phyloP scores from a whole-genome alignment of 805 yeast genomes.

The Komagataella pastoris region DNA sequence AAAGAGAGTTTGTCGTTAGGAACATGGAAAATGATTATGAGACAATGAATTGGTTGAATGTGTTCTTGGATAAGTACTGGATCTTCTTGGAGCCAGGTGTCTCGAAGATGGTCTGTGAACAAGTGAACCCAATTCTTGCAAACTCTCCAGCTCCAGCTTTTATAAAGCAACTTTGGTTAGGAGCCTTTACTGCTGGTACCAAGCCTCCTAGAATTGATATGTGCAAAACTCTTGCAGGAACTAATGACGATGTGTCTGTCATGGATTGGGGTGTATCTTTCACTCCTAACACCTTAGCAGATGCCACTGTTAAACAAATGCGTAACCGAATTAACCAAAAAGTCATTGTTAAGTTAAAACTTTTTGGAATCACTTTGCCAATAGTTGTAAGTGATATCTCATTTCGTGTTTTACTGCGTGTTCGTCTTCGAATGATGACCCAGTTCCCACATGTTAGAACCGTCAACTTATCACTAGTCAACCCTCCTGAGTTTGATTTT shows the following conservation, averaged over 20 bases:
- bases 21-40: constrained; percentile 82
- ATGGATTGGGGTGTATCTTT: constrained; percentile 96
- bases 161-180: constrained; percentile 73
- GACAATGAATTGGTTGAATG: constrained; percentile 91
- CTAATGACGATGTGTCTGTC: constrained; percentile 86
- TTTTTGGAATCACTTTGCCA: constrained; percentile 80
- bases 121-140: constrained; percentile 74
- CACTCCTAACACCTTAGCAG: constrained; percentile 83
- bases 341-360: constrained; percentile 58
- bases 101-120: constrained; percentile 74
- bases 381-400: constrained; percentile 71
- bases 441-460: constrained; percentile 92
- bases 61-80: constrained; percentile 88
- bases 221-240: constrained; percentile 81
- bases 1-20: constrained; percentile 72
- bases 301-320: constrained; percentile 73
- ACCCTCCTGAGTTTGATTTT: constrained; percentile 84
- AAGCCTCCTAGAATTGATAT: constrained; percentile 90
- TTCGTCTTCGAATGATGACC: constrained; percentile 80
- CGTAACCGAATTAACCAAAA: constrained; percentile 77
- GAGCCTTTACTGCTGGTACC: constrained; percentile 82
- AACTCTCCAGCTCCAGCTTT: constrained; percentile 72
- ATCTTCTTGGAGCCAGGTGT: constrained; percentile 77
- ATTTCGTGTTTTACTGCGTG: constrained; percentile 59
- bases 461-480: constrained; percentile 70